These are phyloP conservation scores for Plasmodium gallinaceum DNA, from an alignment of 169 alveolate species.

Conservation along the genomic window DNA sequence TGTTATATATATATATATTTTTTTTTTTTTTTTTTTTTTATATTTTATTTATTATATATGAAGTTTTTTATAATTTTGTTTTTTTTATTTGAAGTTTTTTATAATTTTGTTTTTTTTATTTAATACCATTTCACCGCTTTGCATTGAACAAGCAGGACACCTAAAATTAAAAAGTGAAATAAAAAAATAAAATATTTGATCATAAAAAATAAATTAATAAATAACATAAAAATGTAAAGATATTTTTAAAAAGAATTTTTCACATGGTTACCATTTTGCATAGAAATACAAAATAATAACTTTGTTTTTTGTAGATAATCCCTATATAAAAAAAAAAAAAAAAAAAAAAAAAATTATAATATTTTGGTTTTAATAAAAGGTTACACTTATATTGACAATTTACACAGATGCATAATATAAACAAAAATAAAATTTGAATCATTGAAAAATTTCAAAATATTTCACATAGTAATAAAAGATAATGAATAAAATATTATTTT, in stretches of 20 bases:
- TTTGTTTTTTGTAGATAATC: conserved; percentile 24
- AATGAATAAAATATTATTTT: no score
- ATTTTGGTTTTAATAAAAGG: background rate
- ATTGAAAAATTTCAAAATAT: no score
- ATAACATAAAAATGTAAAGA: background rate
- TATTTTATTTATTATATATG: background rate
- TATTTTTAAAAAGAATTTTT: no score
- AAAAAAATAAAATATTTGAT: background rate
- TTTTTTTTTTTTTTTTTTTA: no score
- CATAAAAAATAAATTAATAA: background rate
- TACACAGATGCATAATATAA: background rate
- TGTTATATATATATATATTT: conserved; percentile 13
- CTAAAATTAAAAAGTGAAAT: conserved; percentile 4
- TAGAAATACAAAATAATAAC: conserved; percentile 45
- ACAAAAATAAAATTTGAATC: no score
- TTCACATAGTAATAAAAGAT: no score
- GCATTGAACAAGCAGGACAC: conserved; percentile 75
- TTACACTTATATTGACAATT: background rate
- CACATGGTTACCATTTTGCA: conserved; percentile 61
- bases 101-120: conserved; percentile 9
- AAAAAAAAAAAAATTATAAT: background rate
- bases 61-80: conserved; percentile 3
- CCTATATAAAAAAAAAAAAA: conserved; percentile 15
- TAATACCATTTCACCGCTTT: conserved; percentile 59
- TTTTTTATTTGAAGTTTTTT: conserved; percentile 9